A percentile compares a stretch with the other conserved stretches of the same genome.
Evolutionary conservation across 495 filamentous ascomycete species (phyloP).

Genomic region (Aspergillus bertholletiae): DNA sequence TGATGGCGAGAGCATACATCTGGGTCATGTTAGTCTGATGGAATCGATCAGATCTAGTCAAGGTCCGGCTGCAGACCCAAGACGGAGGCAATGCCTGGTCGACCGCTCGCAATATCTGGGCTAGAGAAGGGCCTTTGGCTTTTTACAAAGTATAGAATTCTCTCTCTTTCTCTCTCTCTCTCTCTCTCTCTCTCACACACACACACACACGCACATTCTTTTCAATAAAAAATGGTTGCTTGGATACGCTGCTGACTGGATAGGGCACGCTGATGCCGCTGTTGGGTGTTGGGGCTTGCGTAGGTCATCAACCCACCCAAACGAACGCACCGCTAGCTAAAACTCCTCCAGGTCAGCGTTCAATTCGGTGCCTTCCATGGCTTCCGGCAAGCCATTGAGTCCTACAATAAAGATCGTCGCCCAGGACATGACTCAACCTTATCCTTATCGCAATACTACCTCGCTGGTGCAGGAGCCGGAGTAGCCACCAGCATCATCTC

Average conservation of each 20-base stretch:
- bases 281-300: slow-evolving; percentile 82
- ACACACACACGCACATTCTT: too few species aligned
- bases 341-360: slow-evolving; percentile 46
- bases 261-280: slow-evolving; percentile 74
- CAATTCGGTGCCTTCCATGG: slow-evolving; percentile 86
- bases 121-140: slow-evolving; percentile 55
- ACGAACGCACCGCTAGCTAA: not conserved
- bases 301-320: slow-evolving; percentile 21
- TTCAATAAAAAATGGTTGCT: too few species aligned
- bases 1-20: not conserved
- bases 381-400: slow-evolving; percentile 49
- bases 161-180: slow-evolving; percentile 76
- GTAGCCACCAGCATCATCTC: slow-evolving; percentile 74
- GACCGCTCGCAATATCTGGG: slow-evolving; percentile 67
- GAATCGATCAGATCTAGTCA: slow-evolving; percentile 61
- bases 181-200: too few species aligned
- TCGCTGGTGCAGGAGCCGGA: slow-evolving; percentile 75
- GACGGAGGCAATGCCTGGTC: slow-evolving; percentile 62
- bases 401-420: not conserved
- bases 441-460: slow-evolving; percentile 70
- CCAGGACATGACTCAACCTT: slow-evolving; percentile 26
- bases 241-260: slow-evolving; percentile 50
- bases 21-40: not conserved
- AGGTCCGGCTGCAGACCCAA: slow-evolving; percentile 80
- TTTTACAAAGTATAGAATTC: slow-evolving; percentile 60